Evolutionary conservation across 306 rosid species (phyloP).

Genomic region (Datisca glomerata): DNA sequence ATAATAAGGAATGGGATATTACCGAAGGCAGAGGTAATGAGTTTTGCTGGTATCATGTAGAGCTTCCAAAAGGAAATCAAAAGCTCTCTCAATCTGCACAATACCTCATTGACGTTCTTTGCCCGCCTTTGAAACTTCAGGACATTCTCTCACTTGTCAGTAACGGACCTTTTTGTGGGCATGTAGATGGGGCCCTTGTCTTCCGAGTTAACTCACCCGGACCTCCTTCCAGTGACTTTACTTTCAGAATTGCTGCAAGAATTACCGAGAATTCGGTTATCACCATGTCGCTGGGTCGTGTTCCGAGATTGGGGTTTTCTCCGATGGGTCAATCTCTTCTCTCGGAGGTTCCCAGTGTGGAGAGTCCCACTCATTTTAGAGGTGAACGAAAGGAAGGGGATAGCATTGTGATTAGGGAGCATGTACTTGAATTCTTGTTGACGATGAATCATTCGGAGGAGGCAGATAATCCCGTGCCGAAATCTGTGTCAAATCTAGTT

Average conservation of each 20-base stretch:
- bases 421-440: conserved; percentile 87
- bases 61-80: conserved; percentile 73
- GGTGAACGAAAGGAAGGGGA: conserved; percentile 42
- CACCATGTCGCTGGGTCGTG: conserved; percentile 84
- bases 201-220: conserved; percentile 96
- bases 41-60: conserved; percentile 98
- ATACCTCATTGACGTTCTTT: conserved; percentile 64
- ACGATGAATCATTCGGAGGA: conserved; percentile 98
- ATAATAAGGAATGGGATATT: conserved; percentile 75
- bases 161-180: conserved; percentile 96
- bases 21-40: conserved; percentile 51
- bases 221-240: conserved; percentile 72
- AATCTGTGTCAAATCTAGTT: conserved; percentile 66
- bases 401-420: conserved; percentile 74
- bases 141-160: conserved; percentile 96
- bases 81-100: conserved; percentile 77
- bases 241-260: conserved; percentile 87
- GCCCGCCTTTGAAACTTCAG: conserved; percentile 93
- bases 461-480: conserved; percentile 91
- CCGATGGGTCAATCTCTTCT: conserved; percentile 69
- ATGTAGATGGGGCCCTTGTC: conserved; percentile 86
- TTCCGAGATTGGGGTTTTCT: conserved; percentile 87
- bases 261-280: conserved; percentile 68
- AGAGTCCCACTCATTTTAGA: conserved; percentile 34
- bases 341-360: conserved; percentile 82